Conservation (phyloP, 139 green algal species). For the Picochlorum sp. region DNA sequence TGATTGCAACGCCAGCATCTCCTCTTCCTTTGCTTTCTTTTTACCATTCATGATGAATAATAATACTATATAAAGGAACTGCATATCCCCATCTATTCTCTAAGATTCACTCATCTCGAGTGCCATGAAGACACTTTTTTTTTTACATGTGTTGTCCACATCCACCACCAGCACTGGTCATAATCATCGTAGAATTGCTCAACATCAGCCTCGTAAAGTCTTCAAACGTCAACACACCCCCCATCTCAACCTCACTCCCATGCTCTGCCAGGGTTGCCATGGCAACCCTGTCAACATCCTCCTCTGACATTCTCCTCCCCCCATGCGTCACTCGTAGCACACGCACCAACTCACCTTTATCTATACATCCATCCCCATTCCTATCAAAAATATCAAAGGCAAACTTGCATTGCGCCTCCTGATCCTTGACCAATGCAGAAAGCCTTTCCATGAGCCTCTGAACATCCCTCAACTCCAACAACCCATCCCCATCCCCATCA, state of each 20-base stretch:
- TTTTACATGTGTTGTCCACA: no score
- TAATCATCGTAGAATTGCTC: no score
- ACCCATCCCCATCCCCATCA: constrained; percentile 15
- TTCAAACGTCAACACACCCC: no score
- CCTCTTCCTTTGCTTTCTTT: no score
- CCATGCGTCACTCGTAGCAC: constrained; percentile 24
- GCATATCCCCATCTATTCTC: no score
- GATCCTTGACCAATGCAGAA: background rate
- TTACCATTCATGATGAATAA: no score
- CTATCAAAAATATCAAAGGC: constrained; percentile 36
- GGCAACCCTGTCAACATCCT: constrained; percentile 31
- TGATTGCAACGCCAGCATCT: no score
- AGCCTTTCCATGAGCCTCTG: background rate
- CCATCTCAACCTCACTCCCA: constrained; percentile 8
- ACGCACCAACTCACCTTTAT: constrained; percentile 20
- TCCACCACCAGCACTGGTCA: no score
- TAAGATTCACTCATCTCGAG: no score
- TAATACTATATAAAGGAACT: no score
- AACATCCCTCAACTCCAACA: background rate
- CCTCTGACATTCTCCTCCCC: constrained; percentile 12
- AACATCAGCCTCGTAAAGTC: no score
- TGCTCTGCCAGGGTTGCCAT: background rate
- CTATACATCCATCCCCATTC: constrained; percentile 28
- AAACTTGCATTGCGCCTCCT: constrained; percentile 7
- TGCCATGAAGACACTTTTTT: no score